Conservation (phyloP, 129 eudicot species). For the Sambucus nigra region DNA sequence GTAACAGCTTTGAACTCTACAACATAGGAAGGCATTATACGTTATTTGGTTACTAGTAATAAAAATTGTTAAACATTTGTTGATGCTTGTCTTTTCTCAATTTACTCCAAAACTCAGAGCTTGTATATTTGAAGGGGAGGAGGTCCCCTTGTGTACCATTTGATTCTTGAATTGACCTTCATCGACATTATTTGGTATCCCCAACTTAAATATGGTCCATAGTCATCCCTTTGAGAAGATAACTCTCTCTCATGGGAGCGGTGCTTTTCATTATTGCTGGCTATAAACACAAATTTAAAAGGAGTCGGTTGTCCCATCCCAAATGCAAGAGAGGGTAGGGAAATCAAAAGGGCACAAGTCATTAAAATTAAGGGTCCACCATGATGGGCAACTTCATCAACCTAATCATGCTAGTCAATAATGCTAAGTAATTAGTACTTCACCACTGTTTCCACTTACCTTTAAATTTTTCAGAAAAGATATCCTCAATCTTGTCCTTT, state of each 20-base stretch:
- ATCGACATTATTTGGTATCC: not conserved
- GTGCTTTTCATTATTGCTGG: not conserved
- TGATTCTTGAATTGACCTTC: conserved; percentile 2
- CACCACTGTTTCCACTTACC: not conserved
- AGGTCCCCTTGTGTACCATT: too few relatives aligned
- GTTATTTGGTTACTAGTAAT: too few relatives aligned
- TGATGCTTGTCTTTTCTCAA: too few relatives aligned
- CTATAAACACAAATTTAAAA: not conserved
- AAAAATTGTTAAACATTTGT: not conserved
- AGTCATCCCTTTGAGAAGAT: not conserved
- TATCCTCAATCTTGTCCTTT: not conserved
- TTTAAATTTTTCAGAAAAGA: not conserved
- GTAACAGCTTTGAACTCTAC: too few relatives aligned
- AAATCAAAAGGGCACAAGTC: not conserved
- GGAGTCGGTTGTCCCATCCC: not conserved
- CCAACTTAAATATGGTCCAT: conserved; percentile 1
- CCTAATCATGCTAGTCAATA: not conserved
- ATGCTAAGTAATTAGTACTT: not conserved
- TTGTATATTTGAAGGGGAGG: not conserved
- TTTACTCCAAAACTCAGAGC: not conserved
- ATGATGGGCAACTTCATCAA: not conserved
- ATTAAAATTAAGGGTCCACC: conserved; percentile 3
- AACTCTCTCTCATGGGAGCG: conserved; percentile 1
- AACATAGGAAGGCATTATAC: too few relatives aligned
- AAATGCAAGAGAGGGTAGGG: not conserved